A percentile compares a stretch with the other conserved stretches of the same genome.
Conservation (phyloP, 1,284 basidiomycete genomes). For the Xerocomus amazonicus region DNA sequence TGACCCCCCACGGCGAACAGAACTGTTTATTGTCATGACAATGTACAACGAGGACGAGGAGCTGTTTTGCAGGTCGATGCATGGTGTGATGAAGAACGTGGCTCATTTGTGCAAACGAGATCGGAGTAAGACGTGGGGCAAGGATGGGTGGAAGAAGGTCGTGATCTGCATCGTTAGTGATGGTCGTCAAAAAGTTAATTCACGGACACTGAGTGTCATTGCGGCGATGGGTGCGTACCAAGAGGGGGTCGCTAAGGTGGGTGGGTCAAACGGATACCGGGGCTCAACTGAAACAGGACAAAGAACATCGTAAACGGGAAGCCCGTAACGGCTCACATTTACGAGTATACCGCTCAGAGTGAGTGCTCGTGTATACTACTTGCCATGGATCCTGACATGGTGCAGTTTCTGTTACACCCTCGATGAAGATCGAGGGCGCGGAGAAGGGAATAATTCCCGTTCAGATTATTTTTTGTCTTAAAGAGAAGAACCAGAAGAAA, state of each 20-base stretch:
- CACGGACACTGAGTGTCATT: constrained; percentile 79
- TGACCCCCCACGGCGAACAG: constrained; percentile 81
- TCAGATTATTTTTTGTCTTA: constrained; percentile 92
- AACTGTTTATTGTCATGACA: constrained; percentile 81
- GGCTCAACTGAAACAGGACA: neutral
- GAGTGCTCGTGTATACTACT: constrained; percentile 22
- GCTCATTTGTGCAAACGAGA: constrained; percentile 79
- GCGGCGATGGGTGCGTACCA: constrained; percentile 87
- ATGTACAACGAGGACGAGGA: constrained; percentile 81
- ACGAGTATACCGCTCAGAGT: constrained; percentile 93
- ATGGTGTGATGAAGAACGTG: constrained; percentile 89
- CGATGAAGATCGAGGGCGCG: constrained; percentile 78
- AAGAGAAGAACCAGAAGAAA: constrained; percentile 91
- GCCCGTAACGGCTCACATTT: constrained; percentile 88
- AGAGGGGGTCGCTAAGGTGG: constrained; percentile 83
- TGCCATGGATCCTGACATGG: constrained; percentile 16
- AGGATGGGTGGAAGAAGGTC: constrained; percentile 97
- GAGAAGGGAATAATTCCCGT: constrained; percentile 83
- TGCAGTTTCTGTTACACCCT: constrained; percentile 77
- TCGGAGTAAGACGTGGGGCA: constrained; percentile 90
- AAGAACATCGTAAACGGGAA: constrained; percentile 83
- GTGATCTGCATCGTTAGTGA: constrained; percentile 50
- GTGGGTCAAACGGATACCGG: constrained; percentile 10
- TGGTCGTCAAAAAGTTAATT: constrained; percentile 80
- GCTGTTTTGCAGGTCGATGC: constrained; percentile 84